Evolutionary conservation across 371 early-diverging fungal genomes (phyloP).

Genomic region (Smittium culicis): DNA sequence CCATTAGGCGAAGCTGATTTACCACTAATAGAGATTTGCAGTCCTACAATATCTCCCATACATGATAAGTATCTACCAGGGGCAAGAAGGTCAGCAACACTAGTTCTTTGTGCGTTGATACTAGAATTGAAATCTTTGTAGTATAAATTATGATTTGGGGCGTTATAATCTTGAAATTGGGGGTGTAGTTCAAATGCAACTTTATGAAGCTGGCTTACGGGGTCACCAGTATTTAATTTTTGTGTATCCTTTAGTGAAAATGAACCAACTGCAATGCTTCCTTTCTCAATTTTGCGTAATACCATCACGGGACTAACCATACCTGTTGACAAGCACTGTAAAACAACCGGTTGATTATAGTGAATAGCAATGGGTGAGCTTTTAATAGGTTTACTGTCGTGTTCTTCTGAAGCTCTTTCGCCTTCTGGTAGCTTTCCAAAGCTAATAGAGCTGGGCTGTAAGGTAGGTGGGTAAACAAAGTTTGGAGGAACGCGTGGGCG

Average conservation of each 20-base stretch:
- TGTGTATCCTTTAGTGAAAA: conserved; percentile 22
- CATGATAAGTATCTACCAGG: conserved; percentile 51
- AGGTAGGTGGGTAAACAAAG: conserved; percentile 18
- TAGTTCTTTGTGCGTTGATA: neutral
- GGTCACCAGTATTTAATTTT: conserved; percentile 48
- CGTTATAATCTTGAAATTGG: neutral
- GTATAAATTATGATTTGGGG: neutral
- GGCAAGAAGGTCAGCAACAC: neutral
- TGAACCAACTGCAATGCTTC: conserved; percentile 53
- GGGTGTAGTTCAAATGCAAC: conserved; percentile 68
- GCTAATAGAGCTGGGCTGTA: conserved; percentile 19
- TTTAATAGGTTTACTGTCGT: conserved; percentile 14
- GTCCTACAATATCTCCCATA: conserved; percentile 57
- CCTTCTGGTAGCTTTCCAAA: conserved; percentile 10
- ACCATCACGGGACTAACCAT: conserved; percentile 69
- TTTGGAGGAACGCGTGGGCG: conserved; percentile 34
- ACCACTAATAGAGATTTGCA: conserved; percentile 29
- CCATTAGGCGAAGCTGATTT: too few species aligned
- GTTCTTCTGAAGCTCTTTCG: conserved; percentile 18
- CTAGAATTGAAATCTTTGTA: neutral
- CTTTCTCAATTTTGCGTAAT: conserved; percentile 68
- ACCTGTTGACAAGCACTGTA: conserved; percentile 68
- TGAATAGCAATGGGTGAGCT: conserved; percentile 51
- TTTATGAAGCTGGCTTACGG: conserved; percentile 82
- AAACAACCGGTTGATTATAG: conserved; percentile 66